Evolutionary conservation across 805 yeast genomes (phyloP), one percentile per base, ranked within the genome.

Genomic region (Kodamaea sagamina): DNA sequence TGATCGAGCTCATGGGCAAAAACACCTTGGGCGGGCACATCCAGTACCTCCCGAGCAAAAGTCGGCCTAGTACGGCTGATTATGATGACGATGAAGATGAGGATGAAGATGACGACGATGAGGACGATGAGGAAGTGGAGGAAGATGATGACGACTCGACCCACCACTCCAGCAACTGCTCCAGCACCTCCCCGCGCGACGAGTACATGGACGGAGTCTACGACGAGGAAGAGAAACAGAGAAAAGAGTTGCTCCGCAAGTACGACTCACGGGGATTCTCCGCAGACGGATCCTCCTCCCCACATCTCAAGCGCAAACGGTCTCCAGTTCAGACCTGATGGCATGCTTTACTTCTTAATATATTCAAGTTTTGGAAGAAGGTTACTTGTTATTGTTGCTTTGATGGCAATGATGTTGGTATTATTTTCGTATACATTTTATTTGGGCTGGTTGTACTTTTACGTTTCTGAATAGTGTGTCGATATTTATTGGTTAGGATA

Each of bases 1-100:
- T 71, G 46, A 63, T 71, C 32, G 65, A 60, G 29, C 54, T 71
- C 26, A 71, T 69, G 74, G 76, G 75, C 2, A 60, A 59, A 43
- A 65, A 61, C 45, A 44, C 45, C n/a, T 22, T 36, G 8, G 32
- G 36, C 10, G 42, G 42, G 6, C 27, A 39, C 26, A 34, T 43
- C 7, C 41, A 43, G 4, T 43, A 39, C 28, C 16, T 43, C n/a
- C 43, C 42, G 21, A 46, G 39, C 17, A 45, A 28, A 21, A 47
- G 38, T 15, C 43, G 42, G n/a, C 46, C 43, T 18, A 41, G 41
- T 21, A 41, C 36, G 7, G 47, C 43, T 10, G 43, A 41, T 8
- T 43, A 37, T 32, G 32, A 22, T 19, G 44, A 44, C 21, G 40
- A 41, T 1, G 47, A 49, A 22, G 48, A 41, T 19, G 43, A 36